Evolutionary conservation across 805 yeast genomes (phyloP).

Genomic region (Jamesozyma lodderae): DNA sequence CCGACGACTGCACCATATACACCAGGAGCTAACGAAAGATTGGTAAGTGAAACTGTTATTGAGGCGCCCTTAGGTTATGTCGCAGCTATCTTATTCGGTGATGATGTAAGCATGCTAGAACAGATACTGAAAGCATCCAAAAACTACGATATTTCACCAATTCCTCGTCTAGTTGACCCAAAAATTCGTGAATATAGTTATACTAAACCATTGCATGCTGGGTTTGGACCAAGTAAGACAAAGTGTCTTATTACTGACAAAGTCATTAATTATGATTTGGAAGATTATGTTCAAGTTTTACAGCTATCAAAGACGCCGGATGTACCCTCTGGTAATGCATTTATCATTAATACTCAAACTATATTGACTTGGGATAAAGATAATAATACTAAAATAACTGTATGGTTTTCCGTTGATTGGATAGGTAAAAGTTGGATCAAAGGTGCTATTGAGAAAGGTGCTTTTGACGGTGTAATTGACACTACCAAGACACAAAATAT

Average conservation of each 20-base stretch:
- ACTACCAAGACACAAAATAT: slow-evolving; percentile 41
- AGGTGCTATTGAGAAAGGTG: slow-evolving; percentile 65
- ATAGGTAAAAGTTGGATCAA: slow-evolving; percentile 70
- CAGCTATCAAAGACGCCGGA: slow-evolving; percentile 66
- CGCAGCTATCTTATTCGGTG: slow-evolving; percentile 53
- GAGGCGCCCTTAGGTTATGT: slow-evolving; percentile 65
- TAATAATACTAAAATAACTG: slow-evolving; percentile 44
- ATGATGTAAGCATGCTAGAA: slow-evolving; percentile 39
- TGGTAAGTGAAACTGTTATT: slow-evolving; percentile 45
- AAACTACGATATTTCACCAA: slow-evolving; percentile 49
- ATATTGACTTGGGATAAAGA: slow-evolving; percentile 56
- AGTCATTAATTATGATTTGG: slow-evolving; percentile 43
- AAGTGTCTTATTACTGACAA: slow-evolving; percentile 54
- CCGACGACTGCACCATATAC: slow-evolving; percentile 41
- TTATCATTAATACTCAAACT: slow-evolving; percentile 49
- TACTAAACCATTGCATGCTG: slow-evolving; percentile 52
- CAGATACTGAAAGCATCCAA: slow-evolving; percentile 47
- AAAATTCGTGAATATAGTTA: slow-evolving; percentile 45
- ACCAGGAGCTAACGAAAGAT: slow-evolving; percentile 42
- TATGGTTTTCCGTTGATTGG: slow-evolving; percentile 59
- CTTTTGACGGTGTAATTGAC: slow-evolving; percentile 63
- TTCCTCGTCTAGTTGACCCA: slow-evolving; percentile 32
- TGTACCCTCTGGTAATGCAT: slow-evolving; percentile 72
- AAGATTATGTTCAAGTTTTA: slow-evolving; percentile 39
- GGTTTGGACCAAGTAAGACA: slow-evolving; percentile 74